A percentile compares a stretch with the other conserved stretches of the same genome.
phyloP scores from a whole-genome alignment of 2,329 filamentous ascomycete species.

The Exophiala aquamarina region DNA sequence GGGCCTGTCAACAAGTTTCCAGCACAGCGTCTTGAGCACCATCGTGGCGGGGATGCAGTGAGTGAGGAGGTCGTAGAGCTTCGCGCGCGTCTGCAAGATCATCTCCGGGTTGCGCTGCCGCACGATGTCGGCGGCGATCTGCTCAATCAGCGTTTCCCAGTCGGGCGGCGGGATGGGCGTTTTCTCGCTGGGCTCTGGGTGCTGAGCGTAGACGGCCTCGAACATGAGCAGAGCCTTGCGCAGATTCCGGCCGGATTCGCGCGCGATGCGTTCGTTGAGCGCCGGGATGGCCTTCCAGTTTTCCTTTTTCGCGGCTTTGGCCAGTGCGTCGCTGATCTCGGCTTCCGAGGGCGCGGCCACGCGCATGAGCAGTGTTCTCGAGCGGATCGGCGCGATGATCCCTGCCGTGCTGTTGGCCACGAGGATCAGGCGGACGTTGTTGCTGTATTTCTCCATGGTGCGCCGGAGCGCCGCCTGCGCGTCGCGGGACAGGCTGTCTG shows the following conservation, averaged over 20 bases:
- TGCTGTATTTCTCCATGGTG: slow-evolving; percentile 99
- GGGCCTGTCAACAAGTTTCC: slow-evolving; percentile 73
- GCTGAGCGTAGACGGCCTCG: slow-evolving; percentile 94
- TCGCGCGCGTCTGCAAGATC: slow-evolving; percentile 83
- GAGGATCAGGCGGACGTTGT: slow-evolving; percentile 86
- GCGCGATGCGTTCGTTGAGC: slow-evolving; percentile 81
- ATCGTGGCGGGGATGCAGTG: slow-evolving; percentile 96
- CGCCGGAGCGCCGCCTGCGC: slow-evolving; percentile 90
- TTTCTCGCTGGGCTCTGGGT: slow-evolving; percentile 61
- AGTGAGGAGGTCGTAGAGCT: slow-evolving; percentile 94
- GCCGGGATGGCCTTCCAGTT: slow-evolving; percentile 74
- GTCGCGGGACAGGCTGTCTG: slow-evolving; percentile 89
- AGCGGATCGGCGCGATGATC: slow-evolving; percentile 97
- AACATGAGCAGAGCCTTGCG: slow-evolving; percentile 92
- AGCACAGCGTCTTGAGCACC: slow-evolving; percentile 91
- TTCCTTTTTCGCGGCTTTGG: slow-evolving; percentile 71
- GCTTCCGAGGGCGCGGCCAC: slow-evolving; percentile 84
- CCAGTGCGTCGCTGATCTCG: slow-evolving; percentile 78
- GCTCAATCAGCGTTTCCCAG: slow-evolving; percentile 88
- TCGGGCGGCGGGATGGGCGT: slow-evolving; percentile 93
- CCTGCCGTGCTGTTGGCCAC: slow-evolving; percentile 96
- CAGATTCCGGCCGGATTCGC: slow-evolving; percentile 87
- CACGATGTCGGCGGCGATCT: slow-evolving; percentile 91
- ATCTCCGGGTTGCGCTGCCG: slow-evolving; percentile 87
- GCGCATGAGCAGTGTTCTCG: slow-evolving; percentile 83